phyloP scores from a whole-genome alignment of 2,329 filamentous ascomycete species.

The Aspergillus uvarum region DNA sequence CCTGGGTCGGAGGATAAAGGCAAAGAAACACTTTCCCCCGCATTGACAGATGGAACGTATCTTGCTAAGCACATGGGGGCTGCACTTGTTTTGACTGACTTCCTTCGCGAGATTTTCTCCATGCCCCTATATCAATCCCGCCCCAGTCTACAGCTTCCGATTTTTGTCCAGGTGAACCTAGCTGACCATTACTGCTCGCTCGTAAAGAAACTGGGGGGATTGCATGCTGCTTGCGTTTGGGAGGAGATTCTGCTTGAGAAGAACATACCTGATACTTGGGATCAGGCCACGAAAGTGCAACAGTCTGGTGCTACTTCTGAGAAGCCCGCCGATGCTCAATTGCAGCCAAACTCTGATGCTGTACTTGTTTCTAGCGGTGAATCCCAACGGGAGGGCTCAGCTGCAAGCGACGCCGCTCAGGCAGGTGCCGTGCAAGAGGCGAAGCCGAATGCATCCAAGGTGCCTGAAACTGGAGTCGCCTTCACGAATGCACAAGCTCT shows the following conservation, averaged over 20 bases:
- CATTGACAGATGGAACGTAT: constrained; percentile 65
- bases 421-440: constrained; percentile 15
- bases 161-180: constrained; percentile 75
- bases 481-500: constrained; percentile 79
- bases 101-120: constrained; percentile 72
- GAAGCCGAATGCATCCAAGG: constrained; percentile 24
- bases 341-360: constrained; percentile 21
- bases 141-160: constrained; percentile 57
- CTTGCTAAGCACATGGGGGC: constrained; percentile 76
- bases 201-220: constrained; percentile 70
- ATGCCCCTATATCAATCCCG: constrained; percentile 63
- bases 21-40: constrained; percentile 12
- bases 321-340: constrained; percentile 43
- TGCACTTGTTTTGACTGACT: constrained; percentile 72
- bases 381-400: constrained; percentile 27
- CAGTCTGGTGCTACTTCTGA: constrained; percentile 38
- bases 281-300: constrained; percentile 47
- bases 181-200: constrained; percentile 79
- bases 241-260: constrained; percentile 78
- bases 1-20: not conserved
- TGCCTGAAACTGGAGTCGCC: constrained; percentile 36
- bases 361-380: constrained; percentile 24
- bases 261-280: constrained; percentile 65
- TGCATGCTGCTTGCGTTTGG: constrained; percentile 77
- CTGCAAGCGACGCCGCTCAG: constrained; percentile 20